Conservation (phyloP, 441 rosid species). For the Bruguiera hainesii region DNA sequence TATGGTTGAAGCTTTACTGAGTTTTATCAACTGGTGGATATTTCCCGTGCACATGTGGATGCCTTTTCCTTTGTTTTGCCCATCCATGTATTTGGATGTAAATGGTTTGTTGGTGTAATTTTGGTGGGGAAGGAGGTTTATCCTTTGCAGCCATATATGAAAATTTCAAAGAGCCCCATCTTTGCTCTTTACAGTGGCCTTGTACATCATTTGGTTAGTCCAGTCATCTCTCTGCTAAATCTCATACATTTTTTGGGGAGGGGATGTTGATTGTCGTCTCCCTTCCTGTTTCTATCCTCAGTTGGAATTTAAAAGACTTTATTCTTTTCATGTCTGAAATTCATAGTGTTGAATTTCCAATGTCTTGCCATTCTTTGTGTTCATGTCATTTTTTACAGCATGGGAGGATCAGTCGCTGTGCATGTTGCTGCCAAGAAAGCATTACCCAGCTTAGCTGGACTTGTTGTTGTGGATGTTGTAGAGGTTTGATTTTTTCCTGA, state of each 20-base stretch:
- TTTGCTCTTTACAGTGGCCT: too few relatives aligned
- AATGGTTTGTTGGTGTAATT: neutral
- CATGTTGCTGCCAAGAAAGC: conserved; percentile 86
- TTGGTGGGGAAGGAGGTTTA: neutral
- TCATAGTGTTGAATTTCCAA: neutral
- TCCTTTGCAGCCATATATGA: neutral
- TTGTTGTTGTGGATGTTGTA: conserved; percentile 93
- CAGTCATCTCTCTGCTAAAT: neutral
- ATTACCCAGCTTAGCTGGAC: conserved; percentile 71
- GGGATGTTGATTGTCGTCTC: too few relatives aligned
- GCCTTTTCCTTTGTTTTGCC: neutral
- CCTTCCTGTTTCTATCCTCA: neutral
- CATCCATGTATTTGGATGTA: neutral
- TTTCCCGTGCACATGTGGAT: too few relatives aligned
- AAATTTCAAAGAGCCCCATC: too few relatives aligned
- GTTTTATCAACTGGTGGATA: too few relatives aligned
- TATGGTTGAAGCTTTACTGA: too few relatives aligned
- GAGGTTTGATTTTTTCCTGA: conserved; percentile 53
- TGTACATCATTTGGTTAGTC: neutral
- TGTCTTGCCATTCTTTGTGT: neutral
- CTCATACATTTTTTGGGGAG: too few relatives aligned
- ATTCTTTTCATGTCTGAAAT: neutral
- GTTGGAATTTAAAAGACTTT: neutral
- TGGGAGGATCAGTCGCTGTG: conserved; percentile 99
- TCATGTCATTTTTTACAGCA: conserved; percentile 38